Evolutionary conservation across 352 stramenopile genomes (phyloP), one percentile per base, ranked within the genome.

Genomic region (Blastocystis sp.): DNA sequence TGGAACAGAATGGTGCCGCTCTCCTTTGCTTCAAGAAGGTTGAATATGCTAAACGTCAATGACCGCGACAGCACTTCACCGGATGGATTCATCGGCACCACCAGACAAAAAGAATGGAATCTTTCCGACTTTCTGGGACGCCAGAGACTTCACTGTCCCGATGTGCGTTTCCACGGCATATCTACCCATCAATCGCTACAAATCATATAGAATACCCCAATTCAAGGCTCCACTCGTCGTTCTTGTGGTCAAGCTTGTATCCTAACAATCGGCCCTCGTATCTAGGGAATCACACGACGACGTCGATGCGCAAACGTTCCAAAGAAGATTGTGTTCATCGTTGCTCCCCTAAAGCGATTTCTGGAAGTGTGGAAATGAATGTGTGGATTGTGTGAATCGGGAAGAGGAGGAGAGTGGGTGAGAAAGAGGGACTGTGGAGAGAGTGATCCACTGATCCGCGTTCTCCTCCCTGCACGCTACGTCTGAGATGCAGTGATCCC

Each of bases 81-180:
- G 79, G 66, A 89, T 89, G 13, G 79, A 62, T 39, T 89, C 79
- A 79, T 89, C 79, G 6, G 50, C 79, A 24, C 79, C 79, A 79
- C 79, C 79, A 59, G 79, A 80, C 10, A 89, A 10, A 26, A 77
- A 70, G 50, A 55, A 89, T 21, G 79, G 79, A 55, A 60, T 60
- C 21, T 79, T 79, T 4, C 66, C 39, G 21, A 80, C 79, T 19
- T 65, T 45, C 31, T 63, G 21, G n/a, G 45, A 45, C 12, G 79
- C 67, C 16, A 89, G 26, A 1, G 63, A 62, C 29, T 62, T 55
- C 24, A 89, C 62, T 21, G 79, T 65, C 67, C 79, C 79, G 21
- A 89, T 62, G 29, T 89, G 79, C 24, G 79, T 80, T 80, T 89
- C 67, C 24, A 80, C 67, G 9, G 79, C 79, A 79, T 80, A 89